Evolutionary conservation across 2,329 filamentous ascomycete species (phyloP), one percentile per base, ranked within the genome.

Genomic region (Alternaria consortialis): DNA sequence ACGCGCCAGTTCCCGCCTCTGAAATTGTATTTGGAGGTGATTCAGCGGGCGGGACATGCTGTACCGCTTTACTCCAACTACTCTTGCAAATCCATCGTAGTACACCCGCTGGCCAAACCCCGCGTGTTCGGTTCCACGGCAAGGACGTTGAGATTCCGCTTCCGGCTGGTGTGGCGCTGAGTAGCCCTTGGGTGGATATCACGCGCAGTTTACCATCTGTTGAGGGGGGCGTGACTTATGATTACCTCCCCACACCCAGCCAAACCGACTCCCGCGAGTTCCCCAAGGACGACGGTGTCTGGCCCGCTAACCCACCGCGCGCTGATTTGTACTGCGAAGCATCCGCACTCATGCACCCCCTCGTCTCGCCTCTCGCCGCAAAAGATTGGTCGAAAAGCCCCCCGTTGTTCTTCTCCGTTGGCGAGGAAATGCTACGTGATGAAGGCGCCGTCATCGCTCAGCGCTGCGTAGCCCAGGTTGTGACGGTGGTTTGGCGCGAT

Each of bases 11-110:
- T 1, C 80, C 83, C 6, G 83, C 92, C 0, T 80, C 83, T 42
- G 82, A 92, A 56, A 89, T 95, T 42, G 87, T 93, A 9, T 82
- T 95, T 67, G 84, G 85, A 2, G 92, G 92, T 39, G 92, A 95
- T 73, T 90, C 87, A 58, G 91, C 92, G 3, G 92, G 92, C 13
- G 92, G 90, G 2, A 91, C 91, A 67, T 85, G 94, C 40, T 79
- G 83, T 13, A 83, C 92, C 13, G 85, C 87, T 1, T 83, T 95
- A 0, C 81, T 91, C 1, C 90, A 92, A 73, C 82, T 90, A 0
- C 70, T 94, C 1, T 82, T 94, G 1, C 86, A 93, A 57, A 80
- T 94, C 13, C 80, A 83, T 55, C 81, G 82, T 32, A 72, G 70
- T 17, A 62, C 68, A 6, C 65, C 70, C 77, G 79, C 39, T 80